Evolutionary conservation across 2,329 filamentous ascomycete species (phyloP).

Genomic region (Sporothrix globosa): DNA sequence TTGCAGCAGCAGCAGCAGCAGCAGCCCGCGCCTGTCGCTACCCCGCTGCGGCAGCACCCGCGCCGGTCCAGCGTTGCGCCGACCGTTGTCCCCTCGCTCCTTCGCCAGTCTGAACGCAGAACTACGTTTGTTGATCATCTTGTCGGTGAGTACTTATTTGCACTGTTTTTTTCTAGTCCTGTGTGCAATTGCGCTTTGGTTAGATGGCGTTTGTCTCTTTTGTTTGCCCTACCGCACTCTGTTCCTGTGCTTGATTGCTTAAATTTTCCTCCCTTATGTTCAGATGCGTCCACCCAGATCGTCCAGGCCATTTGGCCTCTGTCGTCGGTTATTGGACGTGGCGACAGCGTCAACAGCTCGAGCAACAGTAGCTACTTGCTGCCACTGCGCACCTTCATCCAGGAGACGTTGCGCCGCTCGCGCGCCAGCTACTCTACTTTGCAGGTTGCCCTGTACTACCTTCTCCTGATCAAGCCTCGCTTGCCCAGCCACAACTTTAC

Average conservation of each 20-base stretch:
- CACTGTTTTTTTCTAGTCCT: neutral
- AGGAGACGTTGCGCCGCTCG: constrained; percentile 92
- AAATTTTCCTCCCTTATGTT: constrained; percentile 40
- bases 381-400: constrained; percentile 92
- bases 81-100: constrained; percentile 71
- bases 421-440: constrained; percentile 96
- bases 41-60: constrained; percentile 67
- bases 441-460: constrained; percentile 94
- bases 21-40: constrained; percentile 25
- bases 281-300: constrained; percentile 96
- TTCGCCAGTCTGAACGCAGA: constrained; percentile 89
- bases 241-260: constrained; percentile 24
- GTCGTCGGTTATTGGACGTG: constrained; percentile 76
- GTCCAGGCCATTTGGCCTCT: constrained; percentile 97
- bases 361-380: constrained; percentile 58
- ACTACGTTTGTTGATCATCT: constrained; percentile 94
- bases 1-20: constrained; percentile 24
- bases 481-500: constrained; percentile 83
- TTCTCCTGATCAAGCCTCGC: constrained; percentile 90
- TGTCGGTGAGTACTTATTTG: constrained; percentile 73
- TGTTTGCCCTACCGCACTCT: neutral
- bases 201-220: constrained; percentile 12
- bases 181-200: neutral
- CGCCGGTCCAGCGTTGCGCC: constrained; percentile 59
- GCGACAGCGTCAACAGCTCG: constrained; percentile 52